These are phyloP conservation scores for Neurospora crassa DNA, from an alignment of 2,329 filamentous ascomycete species.

Conservation along the genomic window DNA sequence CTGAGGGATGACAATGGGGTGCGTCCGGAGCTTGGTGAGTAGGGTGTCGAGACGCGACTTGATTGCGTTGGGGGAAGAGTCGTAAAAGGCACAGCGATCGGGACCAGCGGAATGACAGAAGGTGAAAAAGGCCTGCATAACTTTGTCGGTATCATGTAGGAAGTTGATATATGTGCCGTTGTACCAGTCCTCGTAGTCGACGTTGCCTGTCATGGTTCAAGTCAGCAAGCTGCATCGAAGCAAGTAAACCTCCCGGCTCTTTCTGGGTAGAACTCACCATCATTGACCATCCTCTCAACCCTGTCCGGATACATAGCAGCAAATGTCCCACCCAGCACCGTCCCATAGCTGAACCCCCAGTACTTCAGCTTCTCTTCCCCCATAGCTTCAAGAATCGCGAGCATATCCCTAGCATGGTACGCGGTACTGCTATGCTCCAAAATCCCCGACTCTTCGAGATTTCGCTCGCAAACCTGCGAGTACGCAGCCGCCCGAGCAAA, in stretches of 20 bases:
- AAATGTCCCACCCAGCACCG: conserved; percentile 41
- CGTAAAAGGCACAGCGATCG: conserved; percentile 34
- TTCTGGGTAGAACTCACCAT: conserved; percentile 27
- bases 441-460: conserved; percentile 26
- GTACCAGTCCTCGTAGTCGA: conserved; percentile 46
- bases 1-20: conserved; percentile 35
- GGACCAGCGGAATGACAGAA: conserved; percentile 45
- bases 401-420: conserved; percentile 37
- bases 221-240: neutral
- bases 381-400: conserved; percentile 33
- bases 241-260: neutral
- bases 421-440: conserved; percentile 33
- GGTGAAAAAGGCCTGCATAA: conserved; percentile 42
- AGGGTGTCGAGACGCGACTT: conserved; percentile 29
- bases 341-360: conserved; percentile 48
- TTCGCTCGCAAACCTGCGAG: conserved; percentile 32
- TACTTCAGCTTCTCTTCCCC: conserved; percentile 35
- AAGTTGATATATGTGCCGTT: conserved; percentile 35
- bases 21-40: conserved; percentile 29
- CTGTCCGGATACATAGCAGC: conserved; percentile 42
- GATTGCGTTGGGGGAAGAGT: conserved; percentile 27
- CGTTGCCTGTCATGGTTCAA: conserved; percentile 26
- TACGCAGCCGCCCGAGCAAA: conserved; percentile 33
- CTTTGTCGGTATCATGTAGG: conserved; percentile 43
- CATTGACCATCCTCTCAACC: conserved; percentile 40